Percentiles rank a stretch among this genome's conserved stretches.
Conservation (phyloP, 108 stramenopile genomes). For the Chaetoceros muelleri region DNA sequence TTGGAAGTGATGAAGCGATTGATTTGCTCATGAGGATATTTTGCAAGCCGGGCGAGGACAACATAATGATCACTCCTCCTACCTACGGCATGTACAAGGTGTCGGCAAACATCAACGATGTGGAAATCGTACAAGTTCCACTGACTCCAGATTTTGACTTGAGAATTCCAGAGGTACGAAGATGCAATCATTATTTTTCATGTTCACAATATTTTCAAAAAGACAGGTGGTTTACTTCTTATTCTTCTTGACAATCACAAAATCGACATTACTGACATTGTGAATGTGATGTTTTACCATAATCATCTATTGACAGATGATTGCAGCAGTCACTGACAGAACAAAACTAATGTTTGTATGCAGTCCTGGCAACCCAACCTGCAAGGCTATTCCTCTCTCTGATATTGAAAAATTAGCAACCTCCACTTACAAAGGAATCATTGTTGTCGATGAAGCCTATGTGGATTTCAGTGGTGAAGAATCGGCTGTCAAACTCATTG, state of each 20-base stretch:
- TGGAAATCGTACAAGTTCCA: conserved; percentile 55
- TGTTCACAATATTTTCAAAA: background rate
- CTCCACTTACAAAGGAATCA: conserved; percentile 45
- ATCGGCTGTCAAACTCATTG: conserved; percentile 45
- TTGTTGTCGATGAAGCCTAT: conserved; percentile 96
- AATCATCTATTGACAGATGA: conserved; percentile 23
- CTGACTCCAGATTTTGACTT: conserved; percentile 75
- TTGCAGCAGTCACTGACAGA: conserved; percentile 50
- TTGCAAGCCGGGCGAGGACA: conserved; percentile 73
- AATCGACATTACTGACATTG: conserved; percentile 4
- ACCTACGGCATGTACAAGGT: conserved; percentile 98
- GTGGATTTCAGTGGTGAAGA: conserved; percentile 65
- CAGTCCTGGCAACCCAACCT: conserved; percentile 93
- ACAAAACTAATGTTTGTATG: conserved; percentile 89
- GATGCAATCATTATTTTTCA: background rate
- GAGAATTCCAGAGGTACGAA: conserved; percentile 45
- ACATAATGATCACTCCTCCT: conserved; percentile 85
- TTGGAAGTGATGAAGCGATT: conserved; percentile 95
- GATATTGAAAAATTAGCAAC: conserved; percentile 54
- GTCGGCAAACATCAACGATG: conserved; percentile 92
- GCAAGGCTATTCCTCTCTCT: conserved; percentile 69
- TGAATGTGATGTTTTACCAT: background rate
- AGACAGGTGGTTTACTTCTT: background rate
- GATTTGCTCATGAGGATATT: conserved; percentile 93
- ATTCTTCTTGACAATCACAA: background rate